Evolutionary conservation across 2,329 filamentous ascomycete genomes (phyloP).

Genomic region (Coniochaeta hoffmannii): DNA sequence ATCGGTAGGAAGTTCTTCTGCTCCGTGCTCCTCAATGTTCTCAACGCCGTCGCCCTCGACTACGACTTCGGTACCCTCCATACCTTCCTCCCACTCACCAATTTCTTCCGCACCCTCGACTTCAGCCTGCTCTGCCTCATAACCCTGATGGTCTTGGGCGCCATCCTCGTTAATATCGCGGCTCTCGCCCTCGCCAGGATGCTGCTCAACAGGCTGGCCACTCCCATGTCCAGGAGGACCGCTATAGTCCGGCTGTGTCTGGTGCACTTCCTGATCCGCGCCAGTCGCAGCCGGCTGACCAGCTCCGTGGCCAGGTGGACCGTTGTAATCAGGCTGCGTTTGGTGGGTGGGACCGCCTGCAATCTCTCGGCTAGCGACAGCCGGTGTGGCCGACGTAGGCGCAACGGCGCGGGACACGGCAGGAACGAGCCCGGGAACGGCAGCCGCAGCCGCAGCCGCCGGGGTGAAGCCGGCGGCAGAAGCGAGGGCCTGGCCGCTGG

Average conservation of each 20-base stretch:
- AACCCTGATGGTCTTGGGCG: neutral
- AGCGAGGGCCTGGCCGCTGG: neutral
- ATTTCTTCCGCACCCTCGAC: neutral
- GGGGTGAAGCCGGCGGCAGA: neutral
- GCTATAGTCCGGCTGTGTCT: neutral
- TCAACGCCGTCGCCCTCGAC: neutral
- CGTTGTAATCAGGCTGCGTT: neutral
- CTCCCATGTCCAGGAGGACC: neutral
- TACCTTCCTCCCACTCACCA: neutral
- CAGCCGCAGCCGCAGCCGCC: neutral
- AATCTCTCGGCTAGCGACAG: neutral
- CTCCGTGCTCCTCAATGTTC: neutral
- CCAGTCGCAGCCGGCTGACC: neutral
- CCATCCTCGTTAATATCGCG: neutral
- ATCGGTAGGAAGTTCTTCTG: neutral
- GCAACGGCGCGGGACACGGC: neutral
- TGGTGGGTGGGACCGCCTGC: neutral
- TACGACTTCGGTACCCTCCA: neutral
- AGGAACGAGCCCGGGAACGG: neutral
- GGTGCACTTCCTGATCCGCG: neutral
- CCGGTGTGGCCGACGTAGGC: neutral
- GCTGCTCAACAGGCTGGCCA: neutral
- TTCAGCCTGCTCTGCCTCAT: slow-evolving; percentile 3
- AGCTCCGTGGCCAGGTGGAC: neutral
- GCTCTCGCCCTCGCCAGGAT: neutral